Evolutionary conservation across 2,329 filamentous ascomycete species (phyloP), one percentile per base, ranked within the genome.

Genomic region (Rhinocladiella similis): DNA sequence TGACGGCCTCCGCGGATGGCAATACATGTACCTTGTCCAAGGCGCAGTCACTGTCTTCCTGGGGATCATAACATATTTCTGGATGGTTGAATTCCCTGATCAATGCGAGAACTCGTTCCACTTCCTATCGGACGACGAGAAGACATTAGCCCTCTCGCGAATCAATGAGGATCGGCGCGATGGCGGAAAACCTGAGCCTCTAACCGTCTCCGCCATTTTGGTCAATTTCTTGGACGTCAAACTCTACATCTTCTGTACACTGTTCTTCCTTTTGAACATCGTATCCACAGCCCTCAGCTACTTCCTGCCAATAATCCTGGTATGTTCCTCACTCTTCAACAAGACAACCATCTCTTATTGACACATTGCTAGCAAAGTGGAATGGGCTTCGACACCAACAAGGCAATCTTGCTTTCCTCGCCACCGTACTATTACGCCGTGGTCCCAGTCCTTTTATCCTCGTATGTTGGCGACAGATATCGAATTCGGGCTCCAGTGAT

Each of bases 31-130:
- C 62, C 68, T 88, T 0, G 82, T 88, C 0, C 85, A 88, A 63
- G 85, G 86, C 0, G 65, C 82, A 9, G 83, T 88, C 62, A 79
- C 85, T 3, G 78, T 78, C 57, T 54, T 83, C 19, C 71, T 89
- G 18, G 85, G 85, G 2, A 64, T 86, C 27, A 56, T 78, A 12
- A 87, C 85, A 0, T 88, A 84, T 65, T 86, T 84, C 77, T 88
- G 85, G 85, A 87, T 89, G 73, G 76, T 88, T 41, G 84, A 88
- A 65, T 88, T 89, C 60, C 85, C 85, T 0, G 85, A 88, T 63
- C 76, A 83, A 22, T 77, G 83, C 1, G 75, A 83, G 50, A 71
- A 71, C 12, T 84, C 81, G 49, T 80, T 83, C 61, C 74, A 68
- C 63, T 89, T 88, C 65, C 74, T 88, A 19, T 79, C 76, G 2